A percentile compares a stretch with the other conserved stretches of the same genome.
phyloP scores from a whole-genome alignment of 169 alveolate genomes.

The Cryptosporidium parvum region DNA sequence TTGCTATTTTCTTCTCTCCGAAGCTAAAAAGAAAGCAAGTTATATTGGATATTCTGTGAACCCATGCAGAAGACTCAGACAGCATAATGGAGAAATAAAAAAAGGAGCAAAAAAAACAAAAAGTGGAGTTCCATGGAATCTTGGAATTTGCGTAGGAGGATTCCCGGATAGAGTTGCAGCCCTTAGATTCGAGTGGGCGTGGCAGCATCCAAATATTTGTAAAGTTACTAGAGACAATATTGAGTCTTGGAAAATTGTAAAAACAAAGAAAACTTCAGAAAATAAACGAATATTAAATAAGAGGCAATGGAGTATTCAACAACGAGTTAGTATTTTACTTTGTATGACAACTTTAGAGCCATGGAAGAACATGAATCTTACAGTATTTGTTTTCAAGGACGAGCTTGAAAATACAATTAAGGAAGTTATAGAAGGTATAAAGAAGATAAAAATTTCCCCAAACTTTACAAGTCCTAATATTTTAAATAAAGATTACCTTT shows the following conservation, averaged over 20 bases:
- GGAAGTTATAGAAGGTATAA: not conserved
- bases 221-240: slow-evolving; percentile 42
- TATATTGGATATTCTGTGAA: slow-evolving; percentile 85
- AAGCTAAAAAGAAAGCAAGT: slow-evolving; percentile 59
- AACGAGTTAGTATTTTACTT: slow-evolving; percentile 43
- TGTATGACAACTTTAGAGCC: slow-evolving; percentile 65
- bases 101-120: slow-evolving; percentile 84
- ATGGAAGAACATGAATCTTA: slow-evolving; percentile 57
- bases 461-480: slow-evolving; percentile 1
- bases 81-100: slow-evolving; percentile 85
- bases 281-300: slow-evolving; percentile 8
- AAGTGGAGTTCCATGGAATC: slow-evolving; percentile 84
- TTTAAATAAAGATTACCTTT: not conserved
- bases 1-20: slow-evolving; percentile 60
- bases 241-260: slow-evolving; percentile 44
- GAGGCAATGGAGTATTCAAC: slow-evolving; percentile 74
- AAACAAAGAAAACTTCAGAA: not conserved
- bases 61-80: slow-evolving; percentile 83
- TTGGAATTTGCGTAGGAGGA: slow-evolving; percentile 82
- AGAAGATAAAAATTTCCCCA: not conserved
- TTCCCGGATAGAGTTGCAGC: slow-evolving; percentile 85
- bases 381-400: slow-evolving; percentile 28
- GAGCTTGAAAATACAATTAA: slow-evolving; percentile 17
- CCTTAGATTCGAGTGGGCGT: slow-evolving; percentile 85
- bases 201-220: slow-evolving; percentile 84